Evolutionary conservation across 2,329 filamentous ascomycete genomes (phyloP).

Genomic region (Penicillium psychrosexuale): DNA sequence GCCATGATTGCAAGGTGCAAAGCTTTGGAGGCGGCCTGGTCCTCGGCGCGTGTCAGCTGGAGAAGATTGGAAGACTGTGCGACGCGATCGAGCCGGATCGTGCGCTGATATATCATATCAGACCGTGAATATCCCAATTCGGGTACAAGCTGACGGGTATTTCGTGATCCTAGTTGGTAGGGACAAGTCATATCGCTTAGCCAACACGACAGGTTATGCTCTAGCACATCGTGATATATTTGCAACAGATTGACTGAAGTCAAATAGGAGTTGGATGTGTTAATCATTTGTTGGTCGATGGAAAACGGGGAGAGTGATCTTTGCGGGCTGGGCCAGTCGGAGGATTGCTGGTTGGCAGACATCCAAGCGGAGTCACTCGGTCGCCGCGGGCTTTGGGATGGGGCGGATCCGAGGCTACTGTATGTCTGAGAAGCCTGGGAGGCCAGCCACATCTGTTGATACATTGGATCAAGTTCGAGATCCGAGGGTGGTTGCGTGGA

Average conservation of each 20-base stretch:
- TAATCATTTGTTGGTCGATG: background rate
- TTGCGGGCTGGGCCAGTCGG: background rate
- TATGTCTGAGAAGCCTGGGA: background rate
- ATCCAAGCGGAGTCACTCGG: background rate
- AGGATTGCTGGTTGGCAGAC: background rate
- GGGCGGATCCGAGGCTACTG: background rate
- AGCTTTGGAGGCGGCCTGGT: background rate
- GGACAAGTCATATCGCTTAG: background rate
- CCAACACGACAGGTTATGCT: background rate
- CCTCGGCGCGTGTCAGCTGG: background rate
- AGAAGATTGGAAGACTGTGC: background rate
- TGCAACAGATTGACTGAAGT: background rate
- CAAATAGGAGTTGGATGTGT: background rate
- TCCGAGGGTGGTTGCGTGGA: background rate
- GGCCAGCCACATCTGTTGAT: background rate
- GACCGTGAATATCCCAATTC: background rate
- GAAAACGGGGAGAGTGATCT: background rate
- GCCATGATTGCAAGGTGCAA: background rate
- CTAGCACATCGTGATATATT: background rate
- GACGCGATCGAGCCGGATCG: background rate
- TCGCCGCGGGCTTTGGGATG: background rate
- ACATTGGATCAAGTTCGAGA: background rate
- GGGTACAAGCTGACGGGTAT: background rate
- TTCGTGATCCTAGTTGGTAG: background rate
- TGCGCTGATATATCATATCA: background rate